Evolutionary conservation across 129 eudicot genomes (phyloP), one percentile per base, ranked within the genome.

Genomic region (Rutidosis leptorrhynchoides): DNA sequence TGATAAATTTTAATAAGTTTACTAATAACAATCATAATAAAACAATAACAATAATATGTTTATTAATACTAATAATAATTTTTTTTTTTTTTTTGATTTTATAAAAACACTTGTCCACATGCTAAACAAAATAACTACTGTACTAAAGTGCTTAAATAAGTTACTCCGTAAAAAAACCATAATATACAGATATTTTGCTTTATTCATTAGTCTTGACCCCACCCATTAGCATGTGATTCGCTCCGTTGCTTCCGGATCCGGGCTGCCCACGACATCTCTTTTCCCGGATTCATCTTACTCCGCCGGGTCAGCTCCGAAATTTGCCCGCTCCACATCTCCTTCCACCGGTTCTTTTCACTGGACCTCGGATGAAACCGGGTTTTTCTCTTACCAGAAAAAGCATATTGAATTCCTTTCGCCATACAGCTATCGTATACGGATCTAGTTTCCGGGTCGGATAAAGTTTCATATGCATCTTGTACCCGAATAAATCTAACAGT

Each of bases 381-480:
- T 3, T 37, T 67, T 2, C 58, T 70, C 25, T 51, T 67, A 25
- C 80, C 72, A 21, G 79, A 65, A 20, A 80, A 84, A 7, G 37
- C 73, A 14, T 65, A 10, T 15, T 20, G 76, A 3, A 76, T 26
- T 2, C 84, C 86, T n/a, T 64, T 58, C 4, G 77, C 69, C 83
- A 84, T 56, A 72, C 23, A 79, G 5, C 82, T 74, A 62, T 85
- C 91, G 43, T 85, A 82, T 5, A 73, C 1, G 53, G 81, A 80
- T 72, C 87, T 69, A 12, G 76, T 58, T 20, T 65, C 77, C n/a
- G 91, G 91, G 74, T 85, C 91, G 62, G 87, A 83, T 45, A 85
- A 64, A 5, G 91, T 85, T 69, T 85, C 87, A 20, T 85, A 85
- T 14, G 91, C 91, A 48, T 85, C 85, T 32, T 80, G 85, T 5